Conservation (phyloP, 106 monocot genomes). For the Dactylorhiza incarnata region DNA sequence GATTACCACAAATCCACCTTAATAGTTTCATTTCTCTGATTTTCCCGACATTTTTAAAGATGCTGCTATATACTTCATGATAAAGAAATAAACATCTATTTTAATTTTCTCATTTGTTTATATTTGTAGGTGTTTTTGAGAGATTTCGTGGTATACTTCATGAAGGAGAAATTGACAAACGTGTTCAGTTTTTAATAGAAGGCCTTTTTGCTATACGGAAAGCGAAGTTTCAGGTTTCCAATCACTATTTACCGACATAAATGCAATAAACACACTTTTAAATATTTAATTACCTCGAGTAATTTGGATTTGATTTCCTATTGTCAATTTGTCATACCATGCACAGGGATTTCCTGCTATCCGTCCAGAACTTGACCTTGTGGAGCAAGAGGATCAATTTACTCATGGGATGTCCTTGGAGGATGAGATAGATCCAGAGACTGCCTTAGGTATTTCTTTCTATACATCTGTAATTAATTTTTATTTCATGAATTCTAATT, state of each 20-base stretch:
- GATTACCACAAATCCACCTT: no score
- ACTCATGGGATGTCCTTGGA: constrained; percentile 81
- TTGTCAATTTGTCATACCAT: neutral
- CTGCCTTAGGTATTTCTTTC: constrained; percentile 38
- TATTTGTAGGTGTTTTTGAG: constrained; percentile 78
- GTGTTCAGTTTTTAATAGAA: constrained; percentile 92
- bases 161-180: constrained; percentile 93
- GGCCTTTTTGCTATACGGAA: constrained; percentile 96
- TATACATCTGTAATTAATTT: neutral
- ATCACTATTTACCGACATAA: neutral
- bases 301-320: neutral
- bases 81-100: neutral
- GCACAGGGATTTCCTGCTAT: constrained; percentile 78
- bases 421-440: constrained; percentile 86
- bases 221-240: constrained; percentile 80
- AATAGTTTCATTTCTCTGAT: no score
- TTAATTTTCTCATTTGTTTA: neutral
- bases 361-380: constrained; percentile 72
- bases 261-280: neutral
- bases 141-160: constrained; percentile 93
- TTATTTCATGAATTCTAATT: neutral
- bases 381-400: constrained; percentile 83
- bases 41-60: no score
- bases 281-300: neutral
- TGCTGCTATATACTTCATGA: no score